Evolutionary conservation across 2,329 filamentous ascomycete species (phyloP), one percentile per base, ranked within the genome.

Genomic region (Trichoderma sp.): DNA sequence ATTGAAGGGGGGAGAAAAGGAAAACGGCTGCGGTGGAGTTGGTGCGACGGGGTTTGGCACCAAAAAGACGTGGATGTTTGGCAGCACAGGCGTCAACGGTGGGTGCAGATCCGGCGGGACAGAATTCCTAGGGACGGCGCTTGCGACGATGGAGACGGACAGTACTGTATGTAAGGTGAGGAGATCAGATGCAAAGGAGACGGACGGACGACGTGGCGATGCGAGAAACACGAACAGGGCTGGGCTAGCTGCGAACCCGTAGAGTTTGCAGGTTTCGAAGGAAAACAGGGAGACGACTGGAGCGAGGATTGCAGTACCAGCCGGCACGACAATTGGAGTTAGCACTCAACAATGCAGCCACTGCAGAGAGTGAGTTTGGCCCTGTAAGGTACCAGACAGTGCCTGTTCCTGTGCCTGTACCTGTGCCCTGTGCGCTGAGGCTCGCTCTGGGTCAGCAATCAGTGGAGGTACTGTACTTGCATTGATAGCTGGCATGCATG

Each of bases 1-100:
- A 64, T 32, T 43, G 50, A 68, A 39, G 69, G 47, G 57, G 57
- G 69, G 59, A 70, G 17, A 28, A 63, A 59, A 59, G 34, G 32
- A 58, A 61, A 61, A 53, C 34, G 58, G 67, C 39, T 61, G 62
- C 47, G 68, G 61, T 71, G 70, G 70, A 71, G 70, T 64, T 61
- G 68, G 68, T 59, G 61, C 47, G 53, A 65, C 68, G 36, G 68
- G 68, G 68, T 23, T 47, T 63, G 43, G 61, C 26, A 65, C 26
- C 26, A 66, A 63, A 59, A 66, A 34, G 34, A 58, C 32, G 61
- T n/a, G 28, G 58, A 63, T 57, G 68, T 47, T 59, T 71, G 59
- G 68, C 57, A 59, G 57, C 47, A 23, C 58, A 62, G 58, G 58
- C 43, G 68, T 17, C 39, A 43, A 43, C 39, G 39, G 39, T 66